Evolutionary conservation across 164 flowering plant species (phyloP), one percentile per base, ranked within the genome.

Genomic region (Kingdonia uniflora): DNA sequence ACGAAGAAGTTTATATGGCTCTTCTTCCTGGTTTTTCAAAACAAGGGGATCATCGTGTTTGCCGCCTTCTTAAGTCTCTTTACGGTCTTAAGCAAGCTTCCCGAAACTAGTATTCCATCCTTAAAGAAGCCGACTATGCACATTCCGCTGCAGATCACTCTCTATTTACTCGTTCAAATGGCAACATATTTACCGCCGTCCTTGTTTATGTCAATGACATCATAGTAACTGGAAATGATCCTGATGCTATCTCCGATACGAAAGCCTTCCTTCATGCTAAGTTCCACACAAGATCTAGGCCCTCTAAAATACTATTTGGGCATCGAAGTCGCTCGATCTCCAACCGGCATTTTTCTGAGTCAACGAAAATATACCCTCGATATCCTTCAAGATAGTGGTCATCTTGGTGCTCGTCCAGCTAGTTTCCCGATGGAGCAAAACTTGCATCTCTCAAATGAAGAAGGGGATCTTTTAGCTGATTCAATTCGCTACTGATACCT

Each of bases 371-470:
- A n/a, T n/a, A n/a, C n/a, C n/a, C n/a, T n/a, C n/a, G n/a, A n/a
- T n/a, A n/a, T n/a, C n/a, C n/a, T n/a, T n/a, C n/a, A n/a, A n/a
- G n/a, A n/a, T n/a, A n/a, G n/a, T n/a, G n/a, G n/a, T n/a, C n/a
- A n/a, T n/a, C n/a, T n/a, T n/a, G 51, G 51, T 2, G 51, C 10
- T 0, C 3, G 4, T 3, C 51, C n/a, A 22, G n/a, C 15, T 2
- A 48, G 7, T 16, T 48, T 23, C 24, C 51, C 51, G 6, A 48
- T 48, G 51, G 51, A 48, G 15, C 51, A 48, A 21, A 48, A 48
- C 19, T 12, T 48, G 1, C 22, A 48, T 26, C 44, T 42, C n/a
- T 11, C 11, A 42, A 7, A 7, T 6, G 3, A 5, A 6, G 11
- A 42, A 42, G 44, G 44, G 3, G 44, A 42, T 16, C 44, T 42